phyloP scores from a whole-genome alignment of 306 rosid genomes.

The Vicia faba region DNA sequence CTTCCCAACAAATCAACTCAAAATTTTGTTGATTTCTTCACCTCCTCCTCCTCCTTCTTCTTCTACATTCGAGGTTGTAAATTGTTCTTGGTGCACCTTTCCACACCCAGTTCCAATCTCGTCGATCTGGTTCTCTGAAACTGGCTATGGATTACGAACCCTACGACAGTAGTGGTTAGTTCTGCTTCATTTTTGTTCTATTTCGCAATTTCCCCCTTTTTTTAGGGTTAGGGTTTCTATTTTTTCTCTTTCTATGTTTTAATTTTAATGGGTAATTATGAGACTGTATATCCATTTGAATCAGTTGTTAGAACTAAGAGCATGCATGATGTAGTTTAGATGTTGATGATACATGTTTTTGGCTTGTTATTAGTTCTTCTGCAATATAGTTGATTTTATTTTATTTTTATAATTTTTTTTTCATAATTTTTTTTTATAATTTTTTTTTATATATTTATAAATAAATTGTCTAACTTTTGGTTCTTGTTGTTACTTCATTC shows the following conservation, averaged over 20 bases:
- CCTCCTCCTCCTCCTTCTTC: neutral
- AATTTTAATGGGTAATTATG: neutral
- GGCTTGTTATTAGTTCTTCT: neutral
- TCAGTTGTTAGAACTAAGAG: neutral
- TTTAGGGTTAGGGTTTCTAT: conserved; percentile 37
- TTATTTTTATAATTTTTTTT: neutral
- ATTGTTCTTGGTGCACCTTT: conserved; percentile 13
- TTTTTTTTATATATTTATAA: neutral
- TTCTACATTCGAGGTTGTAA: neutral
- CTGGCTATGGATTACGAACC: conserved; percentile 98
- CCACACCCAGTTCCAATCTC: conserved; percentile 21
- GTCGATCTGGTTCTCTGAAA: conserved; percentile 38
- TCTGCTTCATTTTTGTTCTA: conserved; percentile 3
- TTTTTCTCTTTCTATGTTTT: conserved; percentile 4
- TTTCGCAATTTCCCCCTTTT: neutral
- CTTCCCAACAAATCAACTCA: too few species aligned
- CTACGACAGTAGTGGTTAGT: conserved; percentile 90
- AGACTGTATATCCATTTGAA: neutral
- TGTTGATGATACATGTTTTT: neutral
- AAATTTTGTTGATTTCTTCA: too few species aligned
- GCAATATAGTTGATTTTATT: neutral
- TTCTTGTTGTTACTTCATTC: neutral
- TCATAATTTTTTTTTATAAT: neutral
- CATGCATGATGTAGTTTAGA: neutral
- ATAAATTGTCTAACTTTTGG: neutral